Conservation (phyloP, 2,329 filamentous ascomycete genomes). For the Colletotrichum neosansevieriae region DNA sequence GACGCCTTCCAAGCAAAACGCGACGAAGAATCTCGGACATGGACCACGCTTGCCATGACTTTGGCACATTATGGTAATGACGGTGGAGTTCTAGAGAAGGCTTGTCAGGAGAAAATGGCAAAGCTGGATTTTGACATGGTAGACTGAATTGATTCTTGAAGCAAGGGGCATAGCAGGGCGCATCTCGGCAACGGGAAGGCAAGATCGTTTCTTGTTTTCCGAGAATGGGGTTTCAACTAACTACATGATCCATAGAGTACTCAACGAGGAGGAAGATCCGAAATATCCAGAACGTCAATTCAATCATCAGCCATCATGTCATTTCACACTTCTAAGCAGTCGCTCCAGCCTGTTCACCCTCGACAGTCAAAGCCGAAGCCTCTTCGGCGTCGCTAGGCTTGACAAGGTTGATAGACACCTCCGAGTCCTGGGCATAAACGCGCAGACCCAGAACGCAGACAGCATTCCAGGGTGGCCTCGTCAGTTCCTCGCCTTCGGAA, state of each 20-base stretch:
- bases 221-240: neutral
- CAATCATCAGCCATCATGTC: constrained; percentile 4
- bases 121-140: constrained; percentile 18
- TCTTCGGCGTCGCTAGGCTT: constrained; percentile 49
- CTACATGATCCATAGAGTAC: neutral
- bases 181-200: too few species aligned
- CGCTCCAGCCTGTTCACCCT: constrained; percentile 47
- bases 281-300: neutral
- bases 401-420: constrained; percentile 50
- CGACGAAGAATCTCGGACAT: constrained; percentile 66
- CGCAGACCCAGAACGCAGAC: constrained; percentile 55
- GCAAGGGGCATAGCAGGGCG: too few species aligned
- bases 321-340: constrained; percentile 37
- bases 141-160: neutral
- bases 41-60: constrained; percentile 73
- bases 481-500: constrained; percentile 35
- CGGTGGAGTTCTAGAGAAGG: constrained; percentile 54
- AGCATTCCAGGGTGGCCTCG: constrained; percentile 53
- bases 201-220: too few species aligned
- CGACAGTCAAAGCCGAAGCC: constrained; percentile 45
- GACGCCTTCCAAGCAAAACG: constrained; percentile 72
- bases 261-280: neutral
- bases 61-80: constrained; percentile 71
- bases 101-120: constrained; percentile 15
- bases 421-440: constrained; percentile 53